Evolutionary conservation across 2,329 filamentous ascomycete species (phyloP).

Genomic region (Paecilomyces sp.): DNA sequence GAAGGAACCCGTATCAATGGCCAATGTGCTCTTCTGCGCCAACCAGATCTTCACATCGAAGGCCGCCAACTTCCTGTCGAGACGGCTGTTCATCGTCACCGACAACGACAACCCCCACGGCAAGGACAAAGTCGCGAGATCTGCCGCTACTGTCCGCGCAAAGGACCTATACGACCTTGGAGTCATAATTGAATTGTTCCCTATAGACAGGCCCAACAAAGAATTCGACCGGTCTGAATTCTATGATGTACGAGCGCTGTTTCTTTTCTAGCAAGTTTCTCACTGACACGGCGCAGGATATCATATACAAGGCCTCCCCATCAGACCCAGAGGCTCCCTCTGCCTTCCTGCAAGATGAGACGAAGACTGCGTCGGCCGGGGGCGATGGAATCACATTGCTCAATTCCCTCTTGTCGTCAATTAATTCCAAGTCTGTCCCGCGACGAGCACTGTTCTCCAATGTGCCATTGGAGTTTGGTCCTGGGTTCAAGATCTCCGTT

Average conservation of each 20-base stretch:
- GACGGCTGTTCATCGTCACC: constrained; percentile 90
- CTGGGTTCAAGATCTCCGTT: constrained; percentile 76
- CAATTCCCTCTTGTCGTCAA: constrained; percentile 72
- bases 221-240: constrained; percentile 79
- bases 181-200: constrained; percentile 86
- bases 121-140: constrained; percentile 63
- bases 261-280: neutral
- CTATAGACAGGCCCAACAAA: constrained; percentile 64
- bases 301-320: constrained; percentile 73
- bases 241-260: constrained; percentile 64
- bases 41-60: constrained; percentile 96
- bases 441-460: constrained; percentile 81
- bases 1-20: constrained; percentile 66
- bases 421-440: constrained; percentile 83
- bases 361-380: constrained; percentile 53
- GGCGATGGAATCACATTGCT: constrained; percentile 73
- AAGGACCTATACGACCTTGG: constrained; percentile 94
- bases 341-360: constrained; percentile 42
- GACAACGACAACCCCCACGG: constrained; percentile 84
- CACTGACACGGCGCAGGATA: constrained; percentile 54
- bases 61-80: constrained; percentile 86
- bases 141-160: constrained; percentile 74
- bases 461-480: constrained; percentile 80
- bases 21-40: constrained; percentile 85
- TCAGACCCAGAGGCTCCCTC: constrained; percentile 61